Evolutionary conservation across 345 rosid genomes (phyloP).

Genomic region (Physaria fendleri): DNA sequence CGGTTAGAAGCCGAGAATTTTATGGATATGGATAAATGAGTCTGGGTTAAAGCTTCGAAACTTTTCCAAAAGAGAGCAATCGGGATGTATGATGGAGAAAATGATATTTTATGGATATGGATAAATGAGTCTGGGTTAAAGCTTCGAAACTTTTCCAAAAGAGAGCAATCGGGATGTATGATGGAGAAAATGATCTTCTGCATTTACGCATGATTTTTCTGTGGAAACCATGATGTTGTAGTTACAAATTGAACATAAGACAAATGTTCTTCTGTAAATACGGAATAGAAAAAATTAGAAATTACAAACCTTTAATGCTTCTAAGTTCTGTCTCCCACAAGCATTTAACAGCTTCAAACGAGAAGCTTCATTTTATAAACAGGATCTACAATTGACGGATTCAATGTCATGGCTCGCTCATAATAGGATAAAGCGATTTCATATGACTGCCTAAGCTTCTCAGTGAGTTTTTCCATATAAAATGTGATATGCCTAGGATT

Average conservation of each 20-base stretch:
- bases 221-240: background rate
- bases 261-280: background rate
- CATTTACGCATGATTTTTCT: background rate
- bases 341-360: constrained; percentile 75
- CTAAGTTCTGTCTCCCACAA: constrained; percentile 57
- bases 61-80: no score
- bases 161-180: no score
- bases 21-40: no score
- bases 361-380: constrained; percentile 96
- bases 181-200: no score
- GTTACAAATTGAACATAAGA: constrained; percentile 2
- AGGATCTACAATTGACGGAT: constrained; percentile 83
- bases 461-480: constrained; percentile 90
- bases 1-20: no score
- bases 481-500: no score
- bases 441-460: constrained; percentile 74
- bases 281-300: background rate
- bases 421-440: constrained; percentile 65
- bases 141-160: no score
- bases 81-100: no score
- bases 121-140: no score
- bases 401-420: constrained; percentile 69
- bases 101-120: no score
- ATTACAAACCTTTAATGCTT: constrained; percentile 64
- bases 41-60: no score